A percentile compares a stretch with the other conserved stretches of the same genome.
phyloP scores from a whole-genome alignment of 208 protist genomes.

The Trypanosoma caninum region DNA sequence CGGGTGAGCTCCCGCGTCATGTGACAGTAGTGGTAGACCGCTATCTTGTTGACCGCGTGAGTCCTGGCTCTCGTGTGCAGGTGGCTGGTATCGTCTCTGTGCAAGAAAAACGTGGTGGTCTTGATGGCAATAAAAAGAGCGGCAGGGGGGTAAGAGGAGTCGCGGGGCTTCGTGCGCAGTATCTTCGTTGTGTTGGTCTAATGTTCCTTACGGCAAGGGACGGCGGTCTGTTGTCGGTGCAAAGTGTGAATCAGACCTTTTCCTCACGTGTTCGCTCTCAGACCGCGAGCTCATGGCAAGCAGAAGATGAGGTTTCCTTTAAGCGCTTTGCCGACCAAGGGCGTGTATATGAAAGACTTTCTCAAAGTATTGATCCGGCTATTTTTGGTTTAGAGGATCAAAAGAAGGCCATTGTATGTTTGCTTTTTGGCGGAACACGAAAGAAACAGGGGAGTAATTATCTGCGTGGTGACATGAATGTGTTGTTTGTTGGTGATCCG shows the following conservation, averaged over 20 bases:
- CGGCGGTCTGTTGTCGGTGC: conserved; percentile 35
- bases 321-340: conserved; percentile 81
- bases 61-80: conserved; percentile 96
- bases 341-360: conserved; percentile 94
- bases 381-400: conserved; percentile 98
- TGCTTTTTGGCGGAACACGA: conserved; percentile 98
- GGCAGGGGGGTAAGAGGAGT: conserved; percentile 37
- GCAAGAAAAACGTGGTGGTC: conserved; percentile 70
- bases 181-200: conserved; percentile 83
- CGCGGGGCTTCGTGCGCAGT: conserved; percentile 87
- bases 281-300: conserved; percentile 75
- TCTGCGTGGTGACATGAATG: conserved; percentile 99
- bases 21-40: conserved; percentile 88
- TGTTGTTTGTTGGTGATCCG: conserved; percentile 99
- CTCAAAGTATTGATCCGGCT: conserved; percentile 95
- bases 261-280: conserved; percentile 82
- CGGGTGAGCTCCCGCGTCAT: conserved; percentile 91
- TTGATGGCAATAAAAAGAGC: conserved; percentile 33
- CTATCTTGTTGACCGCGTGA: conserved; percentile 91
- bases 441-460: conserved; percentile 97
- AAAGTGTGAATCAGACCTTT: conserved; percentile 89
- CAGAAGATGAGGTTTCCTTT: conserved; percentile 87
- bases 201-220: conserved; percentile 68
- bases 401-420: conserved; percentile 94
- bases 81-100: conserved; percentile 88